A percentile compares a stretch with the other conserved stretches of the same genome.
Conservation (phyloP, 2,329 filamentous ascomycete species). For the Rugonectria rugulosa region DNA sequence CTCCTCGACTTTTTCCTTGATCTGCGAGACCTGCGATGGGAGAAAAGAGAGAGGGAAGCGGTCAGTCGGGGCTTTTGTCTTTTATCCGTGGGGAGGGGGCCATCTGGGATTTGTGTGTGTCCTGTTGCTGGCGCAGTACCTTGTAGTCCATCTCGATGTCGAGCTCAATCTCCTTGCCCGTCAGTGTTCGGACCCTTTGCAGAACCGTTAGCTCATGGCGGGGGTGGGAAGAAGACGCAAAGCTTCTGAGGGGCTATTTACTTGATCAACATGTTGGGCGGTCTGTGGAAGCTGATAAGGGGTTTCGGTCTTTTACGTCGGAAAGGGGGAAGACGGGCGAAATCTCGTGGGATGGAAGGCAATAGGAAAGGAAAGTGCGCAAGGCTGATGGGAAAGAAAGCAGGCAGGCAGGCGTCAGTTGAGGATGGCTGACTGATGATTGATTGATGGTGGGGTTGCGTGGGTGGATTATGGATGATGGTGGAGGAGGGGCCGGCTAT, state of each 20-base stretch:
- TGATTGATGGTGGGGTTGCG: constrained; percentile 34
- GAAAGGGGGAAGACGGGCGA: neutral
- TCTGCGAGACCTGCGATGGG: constrained; percentile 79
- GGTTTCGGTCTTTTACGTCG: constrained; percentile 5
- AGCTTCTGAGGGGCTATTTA: constrained; percentile 41
- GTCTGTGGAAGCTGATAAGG: neutral
- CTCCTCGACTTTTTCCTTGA: constrained; percentile 99
- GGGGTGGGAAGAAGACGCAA: neutral
- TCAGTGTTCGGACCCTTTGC: constrained; percentile 90
- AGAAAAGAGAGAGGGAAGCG: too few relatives aligned
- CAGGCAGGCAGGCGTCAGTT: constrained; percentile 2
- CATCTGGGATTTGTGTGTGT: too few relatives aligned
- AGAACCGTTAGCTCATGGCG: constrained; percentile 29
- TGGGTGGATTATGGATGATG: constrained; percentile 7
- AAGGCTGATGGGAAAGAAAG: constrained; percentile 29
- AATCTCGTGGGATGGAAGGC: neutral
- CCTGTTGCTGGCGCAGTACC: too few relatives aligned
- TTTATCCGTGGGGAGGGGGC: too few relatives aligned
- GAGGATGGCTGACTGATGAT: constrained; percentile 25
- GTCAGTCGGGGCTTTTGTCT: constrained; percentile 18
- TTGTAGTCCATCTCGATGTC: constrained; percentile 96
- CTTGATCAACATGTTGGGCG: constrained; percentile 59
- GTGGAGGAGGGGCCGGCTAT: constrained; percentile 26
- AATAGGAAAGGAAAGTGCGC: constrained; percentile 22
- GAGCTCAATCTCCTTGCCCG: constrained; percentile 98